These are phyloP conservation scores for Salix dunnii DNA, from an alignment of 345 rosid species.

Conservation along the genomic window DNA sequence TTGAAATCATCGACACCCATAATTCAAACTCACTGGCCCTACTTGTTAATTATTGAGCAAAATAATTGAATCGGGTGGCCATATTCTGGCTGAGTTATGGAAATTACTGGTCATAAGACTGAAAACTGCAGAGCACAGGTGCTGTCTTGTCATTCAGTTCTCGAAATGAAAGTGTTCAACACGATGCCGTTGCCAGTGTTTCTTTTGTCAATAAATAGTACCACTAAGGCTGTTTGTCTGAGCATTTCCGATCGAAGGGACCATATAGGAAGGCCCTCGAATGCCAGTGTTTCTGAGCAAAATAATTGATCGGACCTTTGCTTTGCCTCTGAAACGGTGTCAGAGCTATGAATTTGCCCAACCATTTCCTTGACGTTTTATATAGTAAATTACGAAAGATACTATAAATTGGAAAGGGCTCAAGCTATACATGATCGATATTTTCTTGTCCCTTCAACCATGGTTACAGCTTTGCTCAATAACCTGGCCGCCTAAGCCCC, in stretches of 20 bases:
- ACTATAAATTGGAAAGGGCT: neutral
- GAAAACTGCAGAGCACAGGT: neutral
- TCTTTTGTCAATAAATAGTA: neutral
- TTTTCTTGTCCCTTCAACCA: too few relatives aligned
- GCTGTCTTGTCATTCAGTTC: neutral
- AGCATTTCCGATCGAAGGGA: too few relatives aligned
- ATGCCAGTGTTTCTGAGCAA: neutral
- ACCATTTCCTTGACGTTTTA: neutral
- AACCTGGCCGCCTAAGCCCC: too few relatives aligned
- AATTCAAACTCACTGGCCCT: constrained; percentile 18
- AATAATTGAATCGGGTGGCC: constrained; percentile 21
- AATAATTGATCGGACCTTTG: neutral
- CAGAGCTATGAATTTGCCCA: neutral
- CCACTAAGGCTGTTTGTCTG: neutral
- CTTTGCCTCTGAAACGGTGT: neutral
- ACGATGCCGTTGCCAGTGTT: neutral
- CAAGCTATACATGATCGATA: neutral
- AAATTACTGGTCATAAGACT: neutral
- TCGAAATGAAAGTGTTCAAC: neutral
- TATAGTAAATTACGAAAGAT: neutral
- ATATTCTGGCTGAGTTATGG: neutral
- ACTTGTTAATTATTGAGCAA: constrained; percentile 13
- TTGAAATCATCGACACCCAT: neutral
- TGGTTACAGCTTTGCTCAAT: too few relatives aligned
- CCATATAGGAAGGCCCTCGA: neutral